phyloP scores from a whole-genome alignment of 257 asterid genomes.

The Rehmannia glutinosa region DNA sequence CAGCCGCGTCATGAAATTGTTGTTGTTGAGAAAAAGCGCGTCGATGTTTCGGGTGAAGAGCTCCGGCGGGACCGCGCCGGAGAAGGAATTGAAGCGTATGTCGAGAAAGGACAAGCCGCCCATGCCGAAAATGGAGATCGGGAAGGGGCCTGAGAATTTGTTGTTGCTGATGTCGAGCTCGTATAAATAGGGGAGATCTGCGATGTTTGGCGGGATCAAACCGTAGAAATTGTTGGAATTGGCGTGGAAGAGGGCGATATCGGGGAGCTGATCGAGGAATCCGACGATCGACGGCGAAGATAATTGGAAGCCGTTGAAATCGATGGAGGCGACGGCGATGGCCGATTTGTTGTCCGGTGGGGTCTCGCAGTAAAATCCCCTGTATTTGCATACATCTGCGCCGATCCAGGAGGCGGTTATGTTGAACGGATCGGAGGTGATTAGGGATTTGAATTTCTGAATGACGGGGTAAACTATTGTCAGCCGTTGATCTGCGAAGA shows the following conservation, averaged over 20 bases:
- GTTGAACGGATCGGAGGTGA: constrained; percentile 62
- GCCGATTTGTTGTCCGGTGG: constrained; percentile 83
- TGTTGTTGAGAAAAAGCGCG: constrained; percentile 28
- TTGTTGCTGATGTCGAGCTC: constrained; percentile 85
- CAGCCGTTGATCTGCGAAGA: constrained; percentile 58
- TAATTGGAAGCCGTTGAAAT: constrained; percentile 72
- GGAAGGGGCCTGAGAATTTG: constrained; percentile 59
- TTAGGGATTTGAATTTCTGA: constrained; percentile 52
- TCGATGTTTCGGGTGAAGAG: constrained; percentile 23
- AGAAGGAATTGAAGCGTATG: constrained; percentile 29
- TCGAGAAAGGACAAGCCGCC: constrained; percentile 28
- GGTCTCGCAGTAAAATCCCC: constrained; percentile 62
- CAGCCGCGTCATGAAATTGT: constrained; percentile 17
- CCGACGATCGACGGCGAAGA: constrained; percentile 55
- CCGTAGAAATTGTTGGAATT: constrained; percentile 71
- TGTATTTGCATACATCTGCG: constrained; percentile 52
- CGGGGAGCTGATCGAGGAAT: constrained; percentile 71
- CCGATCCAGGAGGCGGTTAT: constrained; percentile 68
- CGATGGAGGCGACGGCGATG: constrained; percentile 65
- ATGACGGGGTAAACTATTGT: constrained; percentile 60
- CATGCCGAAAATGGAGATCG: constrained; percentile 40
- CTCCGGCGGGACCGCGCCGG: constrained; percentile 24
- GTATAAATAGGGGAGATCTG: constrained; percentile 51
- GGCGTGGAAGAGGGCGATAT: constrained; percentile 79
- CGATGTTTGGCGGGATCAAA: constrained; percentile 31